These are phyloP conservation scores for Lipomyces chichibuensis DNA, from an alignment of 805 yeast genomes.

Conservation along the genomic window DNA sequence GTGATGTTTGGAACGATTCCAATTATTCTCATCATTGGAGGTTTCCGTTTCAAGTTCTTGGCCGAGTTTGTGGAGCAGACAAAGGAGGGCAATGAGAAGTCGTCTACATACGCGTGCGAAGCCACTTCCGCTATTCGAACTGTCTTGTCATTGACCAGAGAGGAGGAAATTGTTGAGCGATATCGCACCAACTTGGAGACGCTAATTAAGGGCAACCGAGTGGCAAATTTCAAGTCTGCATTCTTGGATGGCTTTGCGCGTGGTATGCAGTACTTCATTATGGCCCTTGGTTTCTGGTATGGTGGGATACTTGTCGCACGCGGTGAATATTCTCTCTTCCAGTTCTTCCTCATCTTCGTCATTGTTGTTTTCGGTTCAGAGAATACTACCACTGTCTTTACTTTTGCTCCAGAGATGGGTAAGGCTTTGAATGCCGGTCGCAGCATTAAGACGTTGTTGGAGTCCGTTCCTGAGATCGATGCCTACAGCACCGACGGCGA, in stretches of 20 bases:
- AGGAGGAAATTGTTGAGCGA: constrained; percentile 45
- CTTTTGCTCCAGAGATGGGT: constrained; percentile 51
- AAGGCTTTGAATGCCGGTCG: constrained; percentile 48
- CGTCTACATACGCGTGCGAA: constrained; percentile 49
- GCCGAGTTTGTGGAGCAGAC: constrained; percentile 44
- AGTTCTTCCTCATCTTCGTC: constrained; percentile 48
- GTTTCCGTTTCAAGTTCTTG: constrained; percentile 45
- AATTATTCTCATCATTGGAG: constrained; percentile 48
- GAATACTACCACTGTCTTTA: constrained; percentile 48
- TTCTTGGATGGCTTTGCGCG: constrained; percentile 46
- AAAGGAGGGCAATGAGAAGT: constrained; percentile 44
- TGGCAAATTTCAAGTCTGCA: constrained; percentile 39
- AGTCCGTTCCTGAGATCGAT: constrained; percentile 45
- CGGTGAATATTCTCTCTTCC: constrained; percentile 41
- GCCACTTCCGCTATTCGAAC: constrained; percentile 48
- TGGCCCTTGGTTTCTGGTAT: constrained; percentile 51
- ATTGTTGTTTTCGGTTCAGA: constrained; percentile 50
- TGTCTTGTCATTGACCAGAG: constrained; percentile 49
- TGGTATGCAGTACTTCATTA: constrained; percentile 48
- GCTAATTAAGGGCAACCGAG: constrained; percentile 44
- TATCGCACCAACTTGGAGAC: constrained; percentile 38
- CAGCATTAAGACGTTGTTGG: constrained; percentile 44
- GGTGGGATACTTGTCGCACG: constrained; percentile 46
- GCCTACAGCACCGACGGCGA: constrained; percentile 42
- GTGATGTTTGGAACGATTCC: constrained; percentile 47